A percentile compares a stretch with the other conserved stretches of the same genome.
Evolutionary conservation across 345 rosid genomes (phyloP).

Genomic region (Citrus maxima): DNA sequence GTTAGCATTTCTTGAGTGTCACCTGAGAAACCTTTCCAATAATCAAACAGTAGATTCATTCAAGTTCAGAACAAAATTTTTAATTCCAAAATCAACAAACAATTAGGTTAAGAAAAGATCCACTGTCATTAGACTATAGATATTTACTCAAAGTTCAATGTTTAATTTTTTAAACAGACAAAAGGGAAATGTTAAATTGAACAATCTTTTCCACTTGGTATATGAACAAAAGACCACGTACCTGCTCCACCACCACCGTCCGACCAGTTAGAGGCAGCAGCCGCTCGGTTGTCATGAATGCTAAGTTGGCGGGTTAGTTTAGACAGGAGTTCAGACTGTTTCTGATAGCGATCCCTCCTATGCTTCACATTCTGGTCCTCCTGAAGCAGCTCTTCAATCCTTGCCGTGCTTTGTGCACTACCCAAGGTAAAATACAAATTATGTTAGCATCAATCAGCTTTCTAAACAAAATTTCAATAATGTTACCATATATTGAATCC

Average conservation of each 20-base stretch:
- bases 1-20: too few relatives aligned
- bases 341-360: constrained; percentile 72
- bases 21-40: too few relatives aligned
- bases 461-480: not conserved
- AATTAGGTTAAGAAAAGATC: not conserved
- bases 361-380: constrained; percentile 88
- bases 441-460: not conserved
- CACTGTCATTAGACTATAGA: not conserved
- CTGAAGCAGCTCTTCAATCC: constrained; percentile 83
- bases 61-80: not conserved
- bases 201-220: not conserved
- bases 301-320: constrained; percentile 82
- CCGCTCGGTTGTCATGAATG: constrained; percentile 82
- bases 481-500: not conserved
- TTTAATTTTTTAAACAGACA: not conserved
- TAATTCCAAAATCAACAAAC: not conserved
- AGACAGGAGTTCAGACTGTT: constrained; percentile 79
- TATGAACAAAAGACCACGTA: constrained; percentile 4
- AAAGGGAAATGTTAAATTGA: not conserved
- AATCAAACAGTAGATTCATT: not conserved
- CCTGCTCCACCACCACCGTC: constrained; percentile 52
- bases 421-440: constrained; percentile 3
- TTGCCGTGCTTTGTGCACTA: constrained; percentile 70
- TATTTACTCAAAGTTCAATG: not conserved
- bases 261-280: constrained; percentile 82